A percentile compares a stretch with the other conserved stretches of the same genome.
These are phyloP conservation scores for Hygrophoropsis aurantiaca DNA, from an alignment of 768 basidiomycete species.

Conservation along the genomic window DNA sequence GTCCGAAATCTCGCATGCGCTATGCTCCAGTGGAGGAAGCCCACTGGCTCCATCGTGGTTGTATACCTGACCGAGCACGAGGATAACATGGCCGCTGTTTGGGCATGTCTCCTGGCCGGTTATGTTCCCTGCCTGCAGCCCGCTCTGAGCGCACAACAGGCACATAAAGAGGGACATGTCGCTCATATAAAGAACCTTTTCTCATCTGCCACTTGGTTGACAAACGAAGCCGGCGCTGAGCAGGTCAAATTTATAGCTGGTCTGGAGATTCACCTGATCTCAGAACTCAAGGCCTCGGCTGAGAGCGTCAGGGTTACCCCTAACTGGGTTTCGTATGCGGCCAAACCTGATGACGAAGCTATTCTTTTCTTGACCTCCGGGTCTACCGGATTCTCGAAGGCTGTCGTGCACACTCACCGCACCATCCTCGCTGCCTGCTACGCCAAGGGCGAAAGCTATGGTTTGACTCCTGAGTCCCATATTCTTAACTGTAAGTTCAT, in stretches of 20 bases:
- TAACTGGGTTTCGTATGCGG: conserved; percentile 17
- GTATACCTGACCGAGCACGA: conserved; percentile 32
- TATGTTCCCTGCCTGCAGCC: conserved; percentile 31
- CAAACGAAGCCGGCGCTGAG: conserved; percentile 24
- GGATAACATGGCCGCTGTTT: conserved; percentile 32
- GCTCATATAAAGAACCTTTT: conserved; percentile 29
- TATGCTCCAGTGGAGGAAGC: conserved; percentile 14
- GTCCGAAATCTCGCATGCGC: conserved; percentile 20
- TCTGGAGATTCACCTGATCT: conserved; percentile 24
- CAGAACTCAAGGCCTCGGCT: conserved; percentile 17
- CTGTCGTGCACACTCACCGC: conserved; percentile 38
- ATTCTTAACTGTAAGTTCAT: conserved; percentile 34
- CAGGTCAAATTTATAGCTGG: conserved; percentile 22
- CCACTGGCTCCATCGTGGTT: conserved; percentile 13
- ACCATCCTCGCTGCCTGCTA: conserved; percentile 32
- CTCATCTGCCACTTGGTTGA: conserved; percentile 30
- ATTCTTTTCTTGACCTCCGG: conserved; percentile 41
- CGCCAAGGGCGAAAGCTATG: conserved; percentile 32
- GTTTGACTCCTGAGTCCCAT: conserved; percentile 26
- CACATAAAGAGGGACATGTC: conserved; percentile 28
- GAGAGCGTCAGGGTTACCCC: neutral
- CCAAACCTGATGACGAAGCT: conserved; percentile 28
- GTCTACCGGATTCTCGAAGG: conserved; percentile 46
- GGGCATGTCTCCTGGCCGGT: conserved; percentile 30
- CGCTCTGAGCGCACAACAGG: conserved; percentile 31